Evolutionary conservation across 352 stramenopile species (phyloP).

Genomic region (Globisporangium emineosum): DNA sequence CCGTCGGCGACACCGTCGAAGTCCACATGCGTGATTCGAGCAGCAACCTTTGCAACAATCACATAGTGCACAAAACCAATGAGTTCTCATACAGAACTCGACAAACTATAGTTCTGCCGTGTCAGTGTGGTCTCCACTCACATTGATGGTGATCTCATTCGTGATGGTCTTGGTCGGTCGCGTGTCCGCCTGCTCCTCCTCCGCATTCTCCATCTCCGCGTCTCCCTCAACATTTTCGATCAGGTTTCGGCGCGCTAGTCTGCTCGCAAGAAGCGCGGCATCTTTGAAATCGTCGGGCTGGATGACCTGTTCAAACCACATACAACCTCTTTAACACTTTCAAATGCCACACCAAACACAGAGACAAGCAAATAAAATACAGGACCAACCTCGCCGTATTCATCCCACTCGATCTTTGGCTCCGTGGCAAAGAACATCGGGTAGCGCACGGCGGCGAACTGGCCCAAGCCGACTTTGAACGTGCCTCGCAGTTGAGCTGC

Average conservation of each 20-base stretch:
- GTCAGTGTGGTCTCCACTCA: constrained; percentile 17
- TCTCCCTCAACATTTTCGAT: constrained; percentile 59
- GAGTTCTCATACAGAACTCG: neutral
- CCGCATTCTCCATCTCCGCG: constrained; percentile 66
- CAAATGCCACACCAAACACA: neutral
- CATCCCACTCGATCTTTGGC: constrained; percentile 86
- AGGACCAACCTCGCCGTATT: constrained; percentile 74
- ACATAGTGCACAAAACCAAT: neutral
- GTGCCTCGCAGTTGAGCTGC: constrained; percentile 77
- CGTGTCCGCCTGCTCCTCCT: constrained; percentile 59
- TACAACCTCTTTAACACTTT: neutral
- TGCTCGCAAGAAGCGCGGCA: constrained; percentile 52
- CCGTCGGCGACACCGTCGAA: constrained; percentile 84
- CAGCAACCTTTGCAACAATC: constrained; percentile 41
- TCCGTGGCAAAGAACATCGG: constrained; percentile 89
- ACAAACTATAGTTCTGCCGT: neutral
- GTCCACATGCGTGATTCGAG: constrained; percentile 77
- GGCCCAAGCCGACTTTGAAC: constrained; percentile 83
- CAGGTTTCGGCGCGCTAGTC: constrained; percentile 59
- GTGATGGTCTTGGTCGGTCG: constrained; percentile 82
- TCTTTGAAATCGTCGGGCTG: constrained; percentile 84
- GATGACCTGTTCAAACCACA: constrained; percentile 40
- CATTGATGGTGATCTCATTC: constrained; percentile 58
- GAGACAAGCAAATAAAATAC: neutral
- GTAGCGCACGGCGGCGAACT: constrained; percentile 81